A percentile compares a stretch with the other conserved stretches of the same genome.
Evolutionary conservation across 805 yeast species (phyloP).

Genomic region (Suhomyces canberraensis): DNA sequence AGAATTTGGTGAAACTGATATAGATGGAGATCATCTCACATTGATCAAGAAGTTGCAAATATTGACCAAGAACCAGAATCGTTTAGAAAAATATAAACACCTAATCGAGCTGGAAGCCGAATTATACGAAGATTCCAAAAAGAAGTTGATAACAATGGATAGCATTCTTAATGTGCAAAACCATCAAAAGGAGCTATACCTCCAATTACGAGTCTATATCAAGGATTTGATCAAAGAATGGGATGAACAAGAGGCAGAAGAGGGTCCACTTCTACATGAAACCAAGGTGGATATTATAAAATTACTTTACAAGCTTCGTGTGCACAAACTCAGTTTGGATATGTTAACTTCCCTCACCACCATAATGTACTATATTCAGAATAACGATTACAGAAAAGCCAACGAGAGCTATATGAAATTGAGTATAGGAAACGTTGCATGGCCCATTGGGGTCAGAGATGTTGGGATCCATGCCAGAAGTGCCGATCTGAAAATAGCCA

Average conservation of each 20-base stretch:
- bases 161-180: conserved; percentile 6
- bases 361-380: conserved; percentile 59
- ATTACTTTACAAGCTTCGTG: conserved; percentile 42
- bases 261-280: conserved; percentile 23
- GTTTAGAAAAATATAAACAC: conserved; percentile 18
- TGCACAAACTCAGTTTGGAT: conserved; percentile 38
- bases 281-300: conserved; percentile 48
- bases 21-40: conserved; percentile 15
- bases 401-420: conserved; percentile 68
- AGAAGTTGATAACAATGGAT: conserved; percentile 7
- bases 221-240: conserved; percentile 44
- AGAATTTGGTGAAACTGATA: conserved; percentile 14
- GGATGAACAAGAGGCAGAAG: conserved; percentile 20
- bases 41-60: conserved; percentile 14
- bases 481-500: conserved; percentile 54
- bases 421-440: conserved; percentile 83
- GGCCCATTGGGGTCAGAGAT: conserved; percentile 85
- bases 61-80: conserved; percentile 14
- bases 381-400: conserved; percentile 47
- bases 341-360: conserved; percentile 56
- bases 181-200: conserved; percentile 25
- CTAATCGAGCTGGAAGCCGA: conserved; percentile 27
- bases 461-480: conserved; percentile 79
- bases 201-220: conserved; percentile 48
- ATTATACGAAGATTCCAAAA: conserved; percentile 7